Conservation (phyloP, 208 protist species). For the Acanthamoeba royreba region DNA sequence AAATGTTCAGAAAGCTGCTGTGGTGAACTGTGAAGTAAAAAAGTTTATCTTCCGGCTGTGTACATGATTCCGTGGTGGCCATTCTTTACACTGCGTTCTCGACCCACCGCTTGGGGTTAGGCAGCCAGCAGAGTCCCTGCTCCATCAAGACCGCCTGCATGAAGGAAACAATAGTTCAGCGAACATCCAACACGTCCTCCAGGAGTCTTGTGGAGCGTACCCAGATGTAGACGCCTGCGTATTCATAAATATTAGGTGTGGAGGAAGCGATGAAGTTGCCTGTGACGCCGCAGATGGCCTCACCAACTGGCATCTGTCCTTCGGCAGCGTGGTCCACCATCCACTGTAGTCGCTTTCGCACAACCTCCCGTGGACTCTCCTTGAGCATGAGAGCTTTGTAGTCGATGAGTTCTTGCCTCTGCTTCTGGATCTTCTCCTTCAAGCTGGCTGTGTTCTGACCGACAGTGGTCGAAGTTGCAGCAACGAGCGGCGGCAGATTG, state of each 20-base stretch:
- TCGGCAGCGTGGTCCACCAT: slow-evolving; percentile 52
- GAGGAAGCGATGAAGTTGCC: slow-evolving; percentile 45
- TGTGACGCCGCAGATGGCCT: slow-evolving; percentile 55
- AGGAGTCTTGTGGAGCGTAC: neutral
- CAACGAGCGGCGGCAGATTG: neutral
- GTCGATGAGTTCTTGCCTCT: neutral
- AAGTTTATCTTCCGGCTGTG: no score
- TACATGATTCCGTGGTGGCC: no score
- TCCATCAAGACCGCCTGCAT: slow-evolving; percentile 50
- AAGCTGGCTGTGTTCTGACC: neutral
- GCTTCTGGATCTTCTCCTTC: neutral
- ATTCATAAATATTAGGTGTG: slow-evolving; percentile 58
- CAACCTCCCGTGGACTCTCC: neutral
- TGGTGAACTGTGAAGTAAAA: no score
- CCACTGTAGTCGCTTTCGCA: slow-evolving; percentile 12
- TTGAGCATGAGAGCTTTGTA: neutral
- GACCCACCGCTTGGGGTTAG: slow-evolving; percentile 48
- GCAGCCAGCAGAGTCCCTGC: slow-evolving; percentile 28
- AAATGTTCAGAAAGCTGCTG: no score
- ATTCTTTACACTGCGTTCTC: no score
- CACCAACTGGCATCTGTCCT: slow-evolving; percentile 52
- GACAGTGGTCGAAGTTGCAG: neutral
- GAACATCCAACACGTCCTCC: neutral
- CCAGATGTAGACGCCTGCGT: slow-evolving; percentile 57
- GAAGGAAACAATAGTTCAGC: neutral